Base-by-base conservation (phyloP, 768 basidiomycete genomes). In the Panaeolus cyanescens region DNA sequence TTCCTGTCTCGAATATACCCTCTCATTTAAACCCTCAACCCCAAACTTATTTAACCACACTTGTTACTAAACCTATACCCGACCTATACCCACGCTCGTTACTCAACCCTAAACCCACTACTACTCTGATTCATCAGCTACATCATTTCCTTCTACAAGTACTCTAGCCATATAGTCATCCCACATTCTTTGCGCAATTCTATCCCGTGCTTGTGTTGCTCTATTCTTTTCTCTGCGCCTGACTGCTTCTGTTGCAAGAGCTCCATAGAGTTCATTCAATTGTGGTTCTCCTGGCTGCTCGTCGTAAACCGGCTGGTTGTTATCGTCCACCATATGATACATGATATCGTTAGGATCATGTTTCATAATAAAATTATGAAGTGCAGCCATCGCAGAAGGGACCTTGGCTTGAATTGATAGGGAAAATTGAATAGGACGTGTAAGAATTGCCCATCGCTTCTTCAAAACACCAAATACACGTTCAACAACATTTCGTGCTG, bases 391-490 rank as follows among this genome's bases (percentile, higher is more conserved):
- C 12, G 59, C 70, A 25, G 67, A 15, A 4, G 69, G 71, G 9
- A 74, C 64, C 10, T 56, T 36, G 0, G 65, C 65, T 55, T 74
- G 72, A 53, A 63, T 61, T 1, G 28, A 7, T 30, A 69, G 64
- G 10, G 12, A 12, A 55, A 64, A 70, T 19, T 71, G 45, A 4
- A 69, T 64, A 55, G 67, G 36, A 13, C 31, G 39, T 12, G 19
- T 62, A 15, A 72, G 65, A 36, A 71, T 67, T 12, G 25, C 45
- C 45, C 61, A 72, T 0, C 65, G 58, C 17, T 62, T 56, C 65
- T 79, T 79, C 45, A 75, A 8, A 4, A 78, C 71, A 56, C 77
- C 77, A 71, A 78, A 79, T 32, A 78, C 76, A 13, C 61, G 65
- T 61, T 79, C 76, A 60, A 79, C 66, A 31, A 78, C 69, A 72